Base-by-base conservation (phyloP, 2,329 filamentous ascomycete genomes). In the Colletotrichum destructivum region DNA sequence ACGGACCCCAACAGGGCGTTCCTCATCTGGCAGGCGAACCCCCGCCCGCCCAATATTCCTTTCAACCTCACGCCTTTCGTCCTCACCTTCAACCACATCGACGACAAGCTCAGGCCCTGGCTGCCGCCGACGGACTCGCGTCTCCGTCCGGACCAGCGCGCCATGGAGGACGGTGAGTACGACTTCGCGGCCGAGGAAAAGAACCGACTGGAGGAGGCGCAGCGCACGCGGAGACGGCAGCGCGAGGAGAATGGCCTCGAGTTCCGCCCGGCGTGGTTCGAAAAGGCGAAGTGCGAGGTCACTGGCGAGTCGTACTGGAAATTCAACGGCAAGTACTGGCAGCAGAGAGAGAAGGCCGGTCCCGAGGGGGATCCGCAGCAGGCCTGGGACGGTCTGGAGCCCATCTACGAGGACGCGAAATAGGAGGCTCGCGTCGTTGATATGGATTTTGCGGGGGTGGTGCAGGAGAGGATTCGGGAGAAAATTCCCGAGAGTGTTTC, bases 101-200 rank as follows among this genome's bases (percentile, higher is more conserved):
- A 96, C 65, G 94, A 97, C n/a, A 86, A 89, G n/a, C 87, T 99
- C 21, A 86, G 84, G 62, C 89, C 92, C 5, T 90, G 92, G 83
- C 84, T 99, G 18, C 93, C 96, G 47, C 96, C 96, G 0, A 99
- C 96, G 0, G 96, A 99, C 81, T 97, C 96, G 1, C 89, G 96
- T n/a, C 86, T 98, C 42, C 89, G 96, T 40, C 96, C 96, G 0
- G 96, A 99, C 81, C 96, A 99, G 84, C 89, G 96, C 13, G 96
- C 96, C 2, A 99, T 99, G 96, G 96, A 99, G 81, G 95, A 98
- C 73, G 96, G 96, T n/a, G 90, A 95, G 82, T 99, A 99, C 79
- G 96, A 98, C 78, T 88, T 96, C 71, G 96, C 96, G 1, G 96
- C 96, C 0, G 90, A 89, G 6, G 96, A 99, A 86, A 99, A 99